Base-by-base conservation (phyloP, 192 early-diverging fungal genomes). In the Ramicandelaber brevisporus region DNA sequence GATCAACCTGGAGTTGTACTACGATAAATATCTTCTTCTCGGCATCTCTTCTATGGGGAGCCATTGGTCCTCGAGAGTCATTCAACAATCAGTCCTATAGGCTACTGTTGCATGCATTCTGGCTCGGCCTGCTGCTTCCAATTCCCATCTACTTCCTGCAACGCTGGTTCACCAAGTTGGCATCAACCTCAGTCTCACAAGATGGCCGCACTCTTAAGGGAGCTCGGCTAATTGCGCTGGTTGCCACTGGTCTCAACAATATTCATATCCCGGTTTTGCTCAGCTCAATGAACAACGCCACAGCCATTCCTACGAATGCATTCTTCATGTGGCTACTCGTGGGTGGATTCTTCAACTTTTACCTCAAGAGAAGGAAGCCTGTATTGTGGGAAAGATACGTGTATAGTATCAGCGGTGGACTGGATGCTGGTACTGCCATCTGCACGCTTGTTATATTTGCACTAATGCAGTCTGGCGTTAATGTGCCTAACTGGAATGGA, bases 11-110 rank as follows among this genome's bases (percentile, higher is more conserved):
- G 36, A 55, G 55, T 20, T 61, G 62, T 33, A 49, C 44, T 33
- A 43, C 33, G 20, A 56, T 58, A 26, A 40, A 35, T 4, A 57
- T 57, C 14, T 82, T 78, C 37, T 66, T 57, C 55, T 61, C 57
- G 26, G 68, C 61, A 16, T 69, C 57, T n/a, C 44, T 63, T 23
- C 70, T 82, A 23, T 82, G 74, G 74, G 78, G 78, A n/a, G 58
- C 66, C 9, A 73, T 82, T 33, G 72, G 70, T 17, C 72, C 78
- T 8, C 34, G 29, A 9, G 49, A 59, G 14, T 61, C 76, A 50
- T 76, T 76, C 15, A 18, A 38, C 16, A 61, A 41, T 40, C 62
- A 41, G 33, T 21, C 40, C 1, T 61, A 61, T 40, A 15, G 37
- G 17, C 12, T 31, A 1, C 14, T 38, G 4, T 33, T 36, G 11